These are phyloP conservation scores for Saturnispora hagleri DNA, from an alignment of 805 yeast genomes.

Conservation along the genomic window DNA sequence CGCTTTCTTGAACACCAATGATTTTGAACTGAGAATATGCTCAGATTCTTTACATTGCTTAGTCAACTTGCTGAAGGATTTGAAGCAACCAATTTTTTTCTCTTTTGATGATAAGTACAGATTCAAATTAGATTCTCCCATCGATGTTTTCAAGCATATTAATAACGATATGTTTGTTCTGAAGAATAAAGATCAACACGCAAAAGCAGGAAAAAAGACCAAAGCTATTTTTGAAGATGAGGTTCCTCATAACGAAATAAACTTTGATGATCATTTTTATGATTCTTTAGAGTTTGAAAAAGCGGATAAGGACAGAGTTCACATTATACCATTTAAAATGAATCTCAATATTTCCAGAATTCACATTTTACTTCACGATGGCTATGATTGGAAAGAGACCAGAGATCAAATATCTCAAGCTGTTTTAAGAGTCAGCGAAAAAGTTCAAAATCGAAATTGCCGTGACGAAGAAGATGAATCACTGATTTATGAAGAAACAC, in stretches of 20 bases:
- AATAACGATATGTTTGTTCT: slow-evolving; percentile 27
- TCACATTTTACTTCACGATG: slow-evolving; percentile 60
- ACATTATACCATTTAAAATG: slow-evolving; percentile 24
- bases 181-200: background rate
- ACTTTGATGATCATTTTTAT: slow-evolving; percentile 24
- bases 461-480: background rate
- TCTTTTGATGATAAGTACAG: slow-evolving; percentile 52
- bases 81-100: slow-evolving; percentile 59
- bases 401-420: slow-evolving; percentile 57
- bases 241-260: slow-evolving; percentile 10
- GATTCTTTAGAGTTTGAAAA: slow-evolving; percentile 10
- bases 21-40: slow-evolving; percentile 47
- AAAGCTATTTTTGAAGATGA: background rate
- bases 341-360: slow-evolving; percentile 32
- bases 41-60: slow-evolving; percentile 80
- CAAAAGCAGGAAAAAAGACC: background rate
- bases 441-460: slow-evolving; percentile 22
- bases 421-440: slow-evolving; percentile 50
- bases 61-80: slow-evolving; percentile 55
- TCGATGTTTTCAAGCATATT: slow-evolving; percentile 35
- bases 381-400: slow-evolving; percentile 86
- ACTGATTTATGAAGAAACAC: slow-evolving; percentile 43
- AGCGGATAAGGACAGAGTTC: background rate
- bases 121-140: slow-evolving; percentile 20
- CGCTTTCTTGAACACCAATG: slow-evolving; percentile 19